Conservation (phyloP, 2,329 filamentous ascomycete genomes). For the Beauveria scarabaeidicola region DNA sequence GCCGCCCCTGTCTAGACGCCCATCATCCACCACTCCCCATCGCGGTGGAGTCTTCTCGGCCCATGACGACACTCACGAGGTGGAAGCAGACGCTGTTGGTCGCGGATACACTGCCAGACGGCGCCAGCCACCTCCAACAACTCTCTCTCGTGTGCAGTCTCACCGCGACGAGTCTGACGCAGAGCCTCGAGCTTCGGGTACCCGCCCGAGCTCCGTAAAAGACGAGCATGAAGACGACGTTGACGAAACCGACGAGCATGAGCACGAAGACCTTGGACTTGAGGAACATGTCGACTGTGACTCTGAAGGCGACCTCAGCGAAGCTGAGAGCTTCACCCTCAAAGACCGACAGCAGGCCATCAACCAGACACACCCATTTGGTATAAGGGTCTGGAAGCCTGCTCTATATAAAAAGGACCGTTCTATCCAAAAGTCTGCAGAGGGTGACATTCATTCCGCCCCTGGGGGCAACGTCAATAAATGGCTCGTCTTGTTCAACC, state of each 20-base stretch:
- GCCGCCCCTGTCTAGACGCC: conserved; percentile 62
- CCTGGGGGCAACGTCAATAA: conserved; percentile 79
- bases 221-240: conserved; percentile 23
- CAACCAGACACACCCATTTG: conserved; percentile 97
- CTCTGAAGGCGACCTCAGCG: conserved; percentile 68
- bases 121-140: conserved; percentile 23
- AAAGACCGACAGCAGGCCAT: conserved; percentile 96
- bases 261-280: conserved; percentile 32
- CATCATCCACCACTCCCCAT: conserved; percentile 70
- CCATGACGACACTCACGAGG: conserved; percentile 77
- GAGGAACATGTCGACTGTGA: conserved; percentile 50
- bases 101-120: conserved; percentile 29
- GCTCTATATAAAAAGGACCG: conserved; percentile 96
- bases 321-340: conserved; percentile 94
- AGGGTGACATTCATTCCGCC: conserved; percentile 92
- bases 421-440: conserved; percentile 91
- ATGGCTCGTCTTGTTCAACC: conserved; percentile 81
- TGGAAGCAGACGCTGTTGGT: conserved; percentile 57
- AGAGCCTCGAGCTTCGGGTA: conserved; percentile 19
- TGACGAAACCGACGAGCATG: conserved; percentile 24
- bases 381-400: conserved; percentile 98
- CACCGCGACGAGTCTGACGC: conserved; percentile 14
- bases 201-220: conserved; percentile 10
- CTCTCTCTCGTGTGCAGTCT: conserved; percentile 36
- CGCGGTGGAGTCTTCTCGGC: conserved; percentile 83